Percentiles rank a stretch among this genome's conserved stretches.
phyloP scores from a whole-genome alignment of 108 stramenopile genomes.

The Epithemia pelagica region DNA sequence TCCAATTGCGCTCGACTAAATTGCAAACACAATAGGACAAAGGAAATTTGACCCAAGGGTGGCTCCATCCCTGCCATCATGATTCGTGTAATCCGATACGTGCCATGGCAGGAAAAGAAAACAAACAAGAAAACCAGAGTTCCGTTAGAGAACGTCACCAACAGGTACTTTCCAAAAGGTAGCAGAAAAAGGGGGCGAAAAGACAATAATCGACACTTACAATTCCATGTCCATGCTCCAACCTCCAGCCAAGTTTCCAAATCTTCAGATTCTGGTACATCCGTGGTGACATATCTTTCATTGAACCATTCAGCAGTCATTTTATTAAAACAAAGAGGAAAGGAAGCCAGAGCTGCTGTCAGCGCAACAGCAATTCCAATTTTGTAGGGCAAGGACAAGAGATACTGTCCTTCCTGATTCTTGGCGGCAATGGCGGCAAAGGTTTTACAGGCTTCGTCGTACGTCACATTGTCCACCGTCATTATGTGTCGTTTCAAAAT shows the following conservation, averaged over 20 bases:
- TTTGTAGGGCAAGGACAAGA: conserved; percentile 57
- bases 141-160: no score
- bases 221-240: conserved; percentile 74
- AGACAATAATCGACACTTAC: no score
- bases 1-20: conserved; percentile 61
- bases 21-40: conserved; percentile 76
- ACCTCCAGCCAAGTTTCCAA: conserved; percentile 78
- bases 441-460: conserved; percentile 29
- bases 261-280: conserved; percentile 69
- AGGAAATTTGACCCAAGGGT: conserved; percentile 68
- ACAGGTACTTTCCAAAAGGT: no score
- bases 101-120: no score
- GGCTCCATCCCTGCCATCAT: conserved; percentile 80
- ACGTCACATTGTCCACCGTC: conserved; percentile 33
- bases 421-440: conserved; percentile 34
- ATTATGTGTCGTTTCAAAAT: conserved; percentile 59
- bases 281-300: conserved; percentile 68
- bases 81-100: no score
- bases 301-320: conserved; percentile 75
- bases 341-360: conserved; percentile 34
- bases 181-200: no score
- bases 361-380: conserved; percentile 50
- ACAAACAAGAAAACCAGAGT: no score
- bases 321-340: conserved; percentile 75
- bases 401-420: conserved; percentile 48